Conservation (phyloP, 768 basidiomycete genomes). For the Paxillus involutus region DNA sequence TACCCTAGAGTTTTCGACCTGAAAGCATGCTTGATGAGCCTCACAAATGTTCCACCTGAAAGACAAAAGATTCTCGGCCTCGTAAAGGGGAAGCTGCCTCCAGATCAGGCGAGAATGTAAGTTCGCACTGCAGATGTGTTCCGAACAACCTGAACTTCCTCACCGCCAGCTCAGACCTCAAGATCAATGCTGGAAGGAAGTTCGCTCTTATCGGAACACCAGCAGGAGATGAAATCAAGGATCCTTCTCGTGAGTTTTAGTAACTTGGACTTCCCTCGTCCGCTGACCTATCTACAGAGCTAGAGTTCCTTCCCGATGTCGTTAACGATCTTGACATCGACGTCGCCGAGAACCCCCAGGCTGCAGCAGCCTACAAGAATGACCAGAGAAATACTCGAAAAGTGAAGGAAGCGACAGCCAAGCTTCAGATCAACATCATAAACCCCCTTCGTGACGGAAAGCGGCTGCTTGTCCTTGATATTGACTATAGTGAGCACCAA, state of each 20-base stretch:
- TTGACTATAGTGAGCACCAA: constrained; percentile 73
- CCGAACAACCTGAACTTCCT: neutral
- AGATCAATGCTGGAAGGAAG: constrained; percentile 60
- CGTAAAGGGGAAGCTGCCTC: constrained; percentile 78
- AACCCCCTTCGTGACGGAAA: constrained; percentile 75
- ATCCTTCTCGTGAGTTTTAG: constrained; percentile 57
- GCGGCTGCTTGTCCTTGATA: constrained; percentile 80
- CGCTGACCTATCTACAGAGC: constrained; percentile 37
- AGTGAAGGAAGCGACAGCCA: constrained; percentile 68
- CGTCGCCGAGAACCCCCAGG: constrained; percentile 59
- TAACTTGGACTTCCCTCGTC: neutral
- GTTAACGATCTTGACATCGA: constrained; percentile 84
- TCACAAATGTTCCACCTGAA: constrained; percentile 81
- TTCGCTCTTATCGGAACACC: constrained; percentile 88
- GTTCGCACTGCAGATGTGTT: constrained; percentile 9
- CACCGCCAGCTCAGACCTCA: constrained; percentile 52
- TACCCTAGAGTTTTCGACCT: constrained; percentile 73
- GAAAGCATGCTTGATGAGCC: constrained; percentile 59
- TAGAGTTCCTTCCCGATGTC: constrained; percentile 66
- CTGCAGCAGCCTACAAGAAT: constrained; percentile 60
- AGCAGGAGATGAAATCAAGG: constrained; percentile 82
- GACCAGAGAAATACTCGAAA: constrained; percentile 83
- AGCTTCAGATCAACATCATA: constrained; percentile 69
- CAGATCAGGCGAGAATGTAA: constrained; percentile 68
- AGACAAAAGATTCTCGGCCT: constrained; percentile 88